Percentiles rank a stretch among this genome's conserved stretches.
Evolutionary conservation across 805 yeast species (phyloP).

Genomic region (Yamadazyma paraphyllophila): DNA sequence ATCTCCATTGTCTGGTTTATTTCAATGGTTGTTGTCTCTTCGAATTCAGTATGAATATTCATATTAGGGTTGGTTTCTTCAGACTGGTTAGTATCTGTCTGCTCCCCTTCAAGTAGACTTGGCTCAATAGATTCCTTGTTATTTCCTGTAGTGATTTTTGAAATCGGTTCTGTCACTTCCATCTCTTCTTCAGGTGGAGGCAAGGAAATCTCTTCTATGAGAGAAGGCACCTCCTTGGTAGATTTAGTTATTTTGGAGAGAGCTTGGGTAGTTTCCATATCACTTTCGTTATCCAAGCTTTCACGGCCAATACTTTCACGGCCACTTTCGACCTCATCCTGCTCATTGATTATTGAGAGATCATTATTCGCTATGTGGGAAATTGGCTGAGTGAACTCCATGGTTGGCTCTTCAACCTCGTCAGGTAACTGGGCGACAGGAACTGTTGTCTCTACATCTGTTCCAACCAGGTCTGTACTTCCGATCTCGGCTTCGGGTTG

Average conservation of each 20-base stretch:
- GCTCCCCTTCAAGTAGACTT: not conserved
- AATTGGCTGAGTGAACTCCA: conserved; percentile 15
- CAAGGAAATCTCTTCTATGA: too few relatives aligned
- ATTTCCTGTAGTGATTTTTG: not conserved
- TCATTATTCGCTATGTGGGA: conserved; percentile 2
- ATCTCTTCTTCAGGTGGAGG: conserved; percentile 4
- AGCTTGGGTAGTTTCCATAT: conserved; percentile 14
- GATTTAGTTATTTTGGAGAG: not conserved
- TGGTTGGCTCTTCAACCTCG: conserved; percentile 2
- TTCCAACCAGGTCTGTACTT: too few relatives aligned
- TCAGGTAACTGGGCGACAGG: too few relatives aligned
- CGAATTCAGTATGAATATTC: not conserved
- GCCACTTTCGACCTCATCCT: conserved; percentile 1
- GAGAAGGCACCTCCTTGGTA: not conserved
- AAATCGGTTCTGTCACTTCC: conserved; percentile 15
- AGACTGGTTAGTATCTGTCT: not conserved
- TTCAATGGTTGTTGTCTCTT: not conserved
- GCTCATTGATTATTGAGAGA: conserved; percentile 9
- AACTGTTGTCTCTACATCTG: too few relatives aligned
- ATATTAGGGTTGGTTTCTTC: not conserved
- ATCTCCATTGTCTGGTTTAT: conserved; percentile 17
- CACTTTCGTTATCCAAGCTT: conserved; percentile 3
- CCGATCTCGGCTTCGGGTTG: not conserved
- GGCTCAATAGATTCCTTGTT: too few relatives aligned
- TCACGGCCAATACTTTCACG: not conserved